These are phyloP conservation scores for Amaranthus palmeri DNA, from an alignment of 148 eudicot species.

Conservation along the genomic window DNA sequence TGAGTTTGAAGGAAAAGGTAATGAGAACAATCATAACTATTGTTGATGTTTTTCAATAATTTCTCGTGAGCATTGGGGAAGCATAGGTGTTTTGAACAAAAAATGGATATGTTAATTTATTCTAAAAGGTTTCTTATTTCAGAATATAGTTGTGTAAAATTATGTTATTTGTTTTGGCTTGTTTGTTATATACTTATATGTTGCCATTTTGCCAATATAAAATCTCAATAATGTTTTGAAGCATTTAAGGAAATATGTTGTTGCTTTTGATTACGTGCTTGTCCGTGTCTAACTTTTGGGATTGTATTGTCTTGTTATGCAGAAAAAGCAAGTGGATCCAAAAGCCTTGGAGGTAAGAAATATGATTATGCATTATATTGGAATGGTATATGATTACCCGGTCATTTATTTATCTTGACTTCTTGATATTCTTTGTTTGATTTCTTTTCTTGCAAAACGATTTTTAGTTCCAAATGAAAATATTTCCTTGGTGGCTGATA, in stretches of 20 bases:
- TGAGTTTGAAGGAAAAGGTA: no score
- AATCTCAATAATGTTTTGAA: not conserved
- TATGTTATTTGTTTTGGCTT: not conserved
- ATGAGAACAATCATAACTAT: no score
- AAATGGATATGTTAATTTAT: not conserved
- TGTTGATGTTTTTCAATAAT: not conserved
- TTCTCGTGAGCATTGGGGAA: not conserved
- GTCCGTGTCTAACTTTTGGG: conserved; percentile 1
- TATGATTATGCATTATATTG: not conserved
- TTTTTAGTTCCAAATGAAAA: not conserved
- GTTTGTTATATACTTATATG: not conserved
- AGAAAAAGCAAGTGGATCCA: conserved; percentile 36
- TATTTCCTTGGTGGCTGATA: conserved; percentile 1
- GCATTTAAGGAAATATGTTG: not conserved
- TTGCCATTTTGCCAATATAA: not conserved
- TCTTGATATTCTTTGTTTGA: not conserved
- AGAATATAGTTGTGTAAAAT: not conserved
- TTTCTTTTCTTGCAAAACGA: not conserved
- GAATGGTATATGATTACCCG: no score
- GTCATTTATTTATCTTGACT: not conserved
- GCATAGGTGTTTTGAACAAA: not conserved
- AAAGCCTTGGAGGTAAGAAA: conserved; percentile 44
- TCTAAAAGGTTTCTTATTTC: not conserved
- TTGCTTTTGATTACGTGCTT: conserved; percentile 3
- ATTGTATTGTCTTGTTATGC: conserved; percentile 24